These are phyloP conservation scores for Trichoderma breve DNA, from an alignment of 2,329 filamentous ascomycete genomes.

Conservation along the genomic window DNA sequence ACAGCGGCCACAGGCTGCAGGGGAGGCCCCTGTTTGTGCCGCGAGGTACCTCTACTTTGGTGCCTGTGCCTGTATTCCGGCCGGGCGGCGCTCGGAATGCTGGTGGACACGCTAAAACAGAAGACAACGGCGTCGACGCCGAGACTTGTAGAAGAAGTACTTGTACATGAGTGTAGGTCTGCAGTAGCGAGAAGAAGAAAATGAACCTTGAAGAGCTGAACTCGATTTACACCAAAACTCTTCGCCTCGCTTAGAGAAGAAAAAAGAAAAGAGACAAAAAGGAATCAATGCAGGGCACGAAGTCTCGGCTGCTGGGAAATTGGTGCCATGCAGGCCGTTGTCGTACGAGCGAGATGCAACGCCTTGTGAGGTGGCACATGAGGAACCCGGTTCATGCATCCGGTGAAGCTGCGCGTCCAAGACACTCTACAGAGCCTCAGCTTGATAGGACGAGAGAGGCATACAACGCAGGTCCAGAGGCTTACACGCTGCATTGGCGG, in stretches of 20 bases:
- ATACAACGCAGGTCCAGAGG: neutral
- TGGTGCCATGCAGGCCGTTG: constrained; percentile 6
- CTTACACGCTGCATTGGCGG: neutral
- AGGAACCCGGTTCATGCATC: constrained; percentile 14
- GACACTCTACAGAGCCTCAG: neutral
- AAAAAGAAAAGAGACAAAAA: neutral
- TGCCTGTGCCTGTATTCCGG: neutral
- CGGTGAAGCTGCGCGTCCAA: constrained; percentile 16
- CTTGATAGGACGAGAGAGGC: neutral
- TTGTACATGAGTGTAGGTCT: neutral
- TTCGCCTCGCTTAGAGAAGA: neutral
- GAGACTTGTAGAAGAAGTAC: neutral
- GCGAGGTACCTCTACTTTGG: neutral
- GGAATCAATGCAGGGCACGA: neutral
- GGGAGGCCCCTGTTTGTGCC: neutral
- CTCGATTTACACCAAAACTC: neutral
- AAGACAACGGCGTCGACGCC: neutral
- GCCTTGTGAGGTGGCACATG: neutral
- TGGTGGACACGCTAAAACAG: neutral
- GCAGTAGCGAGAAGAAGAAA: neutral
- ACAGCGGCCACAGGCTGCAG: neutral
- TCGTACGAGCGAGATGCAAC: neutral
- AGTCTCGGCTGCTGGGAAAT: constrained; percentile 13
- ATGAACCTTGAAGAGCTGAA: neutral
- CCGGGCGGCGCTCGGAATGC: neutral